Evolutionary conservation across 305 asterid species (phyloP), one percentile per base, ranked within the genome.

Genomic region (Coffea humblotiana): DNA sequence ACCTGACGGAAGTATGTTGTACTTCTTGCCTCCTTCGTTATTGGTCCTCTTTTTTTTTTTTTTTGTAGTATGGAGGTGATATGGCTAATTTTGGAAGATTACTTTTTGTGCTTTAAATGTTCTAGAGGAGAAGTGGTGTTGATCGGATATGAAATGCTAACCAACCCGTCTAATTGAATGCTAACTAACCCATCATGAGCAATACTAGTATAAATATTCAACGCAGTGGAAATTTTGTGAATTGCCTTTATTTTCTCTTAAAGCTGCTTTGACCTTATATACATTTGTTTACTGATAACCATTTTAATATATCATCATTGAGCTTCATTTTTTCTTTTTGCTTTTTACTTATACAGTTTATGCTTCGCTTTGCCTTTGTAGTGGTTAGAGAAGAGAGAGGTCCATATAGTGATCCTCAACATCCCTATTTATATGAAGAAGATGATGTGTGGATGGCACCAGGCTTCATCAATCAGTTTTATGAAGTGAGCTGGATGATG

Each of bases 401-500:
- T 78, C 99, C 99, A 67, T 96, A 91, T 87, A 79, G 85, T 63
- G 99, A 96, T 91, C 99, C 99, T 82, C 99, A 96, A 80, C 99
- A 96, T 86, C 97, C 90, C 80, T 96, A 96, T 82, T 84, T 94
- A 35, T 96, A 94, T 54, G 99, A 96, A 88, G 98, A 91, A 85
- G 99, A 96, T 19, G 99, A 94, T 84, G 96, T 92, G 79, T 96
- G 99, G 98, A 94, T 96, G 99, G 98, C 99, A 68, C 99, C 99
- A 35, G 98, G 99, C 84, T 96, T 96, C 90, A 90, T 96, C 86
- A 94, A 96, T 85, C 99, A 96, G 78, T 96, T 96, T 86, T 91
- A 94, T 75, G 98, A 94, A 82, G 98, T 96, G 87, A 84, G 86
- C 86, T 79, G 47, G 76, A 37, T 71, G 43, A 48, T 40, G 72